Base-by-base conservation (phyloP, 345 rosid genomes). In the Ricinus communis region DNA sequence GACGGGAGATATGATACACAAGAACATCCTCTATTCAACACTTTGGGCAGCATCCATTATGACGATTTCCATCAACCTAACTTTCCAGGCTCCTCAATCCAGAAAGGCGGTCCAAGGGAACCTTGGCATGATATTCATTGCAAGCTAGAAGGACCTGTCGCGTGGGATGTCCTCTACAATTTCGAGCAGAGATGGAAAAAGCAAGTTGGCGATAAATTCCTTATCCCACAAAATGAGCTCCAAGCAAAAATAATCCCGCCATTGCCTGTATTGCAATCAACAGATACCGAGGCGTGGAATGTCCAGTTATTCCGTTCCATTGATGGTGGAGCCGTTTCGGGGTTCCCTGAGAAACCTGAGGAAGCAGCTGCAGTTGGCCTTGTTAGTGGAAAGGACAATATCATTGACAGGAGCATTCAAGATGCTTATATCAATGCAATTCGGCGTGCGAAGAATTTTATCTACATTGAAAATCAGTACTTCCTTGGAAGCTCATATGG, bases 61-160 rank as follows among this genome's bases (percentile, higher is more conserved):
- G 61, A 82, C 38, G 97, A 93, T 78, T 91, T 93, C 86, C 89
- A 93, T 61, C 98, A 93, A 65, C 98, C 97, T 0, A 93, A 88
- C 59, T 91, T 93, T 41, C 22, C 43, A 2, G 85, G 84, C 0
- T 60, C 96, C 21, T 88, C 93, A 0, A 82, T 91, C 5, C 69
- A 45, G 53, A 91, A 85, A 59, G 98, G 98, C 0, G 98, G 98
- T 72, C 98, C 98, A 0, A 82, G 98, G 58, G 97, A 91, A 82
- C 98, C 98, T 0, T 93, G 98, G 98, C 98, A 93, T 45, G 98
- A 93, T 74, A 82, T 91, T 65, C 98, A 93, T 38, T 93, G 97
- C 77, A 84, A 82, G 69, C 75, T 93, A 5, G 97, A 93, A 71
- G 98, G 98, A 56, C 92, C 96, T 19, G 84, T 84, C 2, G 97